A percentile compares a stretch with the other conserved stretches of the same genome.
Evolutionary conservation across 2,329 filamentous ascomycete genomes (phyloP).

Genomic region (Fusarium sp.): DNA sequence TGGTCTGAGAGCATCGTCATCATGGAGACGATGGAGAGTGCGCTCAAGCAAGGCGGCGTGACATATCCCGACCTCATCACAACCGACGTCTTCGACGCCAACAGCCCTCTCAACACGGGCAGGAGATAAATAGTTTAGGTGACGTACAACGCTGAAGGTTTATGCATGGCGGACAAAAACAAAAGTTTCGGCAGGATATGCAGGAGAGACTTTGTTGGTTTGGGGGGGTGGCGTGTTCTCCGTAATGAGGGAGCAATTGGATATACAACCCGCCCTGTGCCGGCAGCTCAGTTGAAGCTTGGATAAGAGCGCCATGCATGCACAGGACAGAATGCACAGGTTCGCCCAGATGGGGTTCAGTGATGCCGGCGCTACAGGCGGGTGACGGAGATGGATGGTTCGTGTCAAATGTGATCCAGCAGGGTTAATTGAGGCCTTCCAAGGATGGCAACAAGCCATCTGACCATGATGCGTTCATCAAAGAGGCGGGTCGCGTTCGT

Average conservation of each 20-base stretch:
- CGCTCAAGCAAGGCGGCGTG: slow-evolving; percentile 68
- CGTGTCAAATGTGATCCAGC: slow-evolving; percentile 39
- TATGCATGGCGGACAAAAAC: slow-evolving; percentile 1
- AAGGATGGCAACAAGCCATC: slow-evolving; percentile 26
- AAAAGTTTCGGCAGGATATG: not conserved
- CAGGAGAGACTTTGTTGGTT: too few species aligned
- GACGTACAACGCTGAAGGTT: not conserved
- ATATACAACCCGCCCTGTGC: not conserved
- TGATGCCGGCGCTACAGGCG: slow-evolving; percentile 38
- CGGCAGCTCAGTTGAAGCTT: too few species aligned
- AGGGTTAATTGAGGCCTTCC: slow-evolving; percentile 17
- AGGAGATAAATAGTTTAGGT: slow-evolving; percentile 50
- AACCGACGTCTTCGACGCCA: slow-evolving; percentile 70
- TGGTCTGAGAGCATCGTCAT: slow-evolving; percentile 85
- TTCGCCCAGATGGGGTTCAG: slow-evolving; percentile 29
- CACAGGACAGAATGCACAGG: slow-evolving; percentile 12
- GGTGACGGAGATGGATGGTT: slow-evolving; percentile 43
- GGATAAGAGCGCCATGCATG: too few species aligned
- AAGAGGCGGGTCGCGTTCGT: not conserved
- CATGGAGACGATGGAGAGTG: slow-evolving; percentile 80
- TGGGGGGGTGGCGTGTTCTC: not conserved
- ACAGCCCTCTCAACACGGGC: slow-evolving; percentile 75
- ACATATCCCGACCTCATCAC: slow-evolving; percentile 71
- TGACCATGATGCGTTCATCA: slow-evolving; percentile 36
- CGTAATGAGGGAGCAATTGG: slow-evolving; percentile 8